phyloP scores from a whole-genome alignment of 2,329 filamentous ascomycete genomes.

The Cadophora luteo-olivacea region DNA sequence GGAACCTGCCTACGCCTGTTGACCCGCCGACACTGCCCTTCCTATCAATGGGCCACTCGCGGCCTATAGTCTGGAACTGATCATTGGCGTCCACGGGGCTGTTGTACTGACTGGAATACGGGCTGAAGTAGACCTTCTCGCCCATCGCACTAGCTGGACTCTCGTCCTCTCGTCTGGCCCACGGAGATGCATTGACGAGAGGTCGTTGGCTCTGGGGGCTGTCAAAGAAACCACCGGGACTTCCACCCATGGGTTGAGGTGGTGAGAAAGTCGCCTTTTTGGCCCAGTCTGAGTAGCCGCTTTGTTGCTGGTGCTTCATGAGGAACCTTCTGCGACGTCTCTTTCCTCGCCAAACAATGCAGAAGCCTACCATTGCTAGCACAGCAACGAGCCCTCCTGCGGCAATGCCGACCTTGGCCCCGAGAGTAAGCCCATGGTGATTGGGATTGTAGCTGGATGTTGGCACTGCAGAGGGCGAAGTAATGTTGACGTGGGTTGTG shows the following conservation, averaged over 20 bases:
- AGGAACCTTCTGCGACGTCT: slow-evolving; percentile 60
- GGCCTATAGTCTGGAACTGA: background rate
- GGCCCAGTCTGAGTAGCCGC: slow-evolving; percentile 38
- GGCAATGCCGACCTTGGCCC: slow-evolving; percentile 64
- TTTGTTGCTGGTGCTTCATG: slow-evolving; percentile 45
- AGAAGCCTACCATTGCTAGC: slow-evolving; percentile 56
- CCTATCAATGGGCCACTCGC: slow-evolving; percentile 34
- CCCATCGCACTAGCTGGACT: slow-evolving; percentile 47
- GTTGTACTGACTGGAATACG: slow-evolving; percentile 65
- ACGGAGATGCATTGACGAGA: slow-evolving; percentile 55
- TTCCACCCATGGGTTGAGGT: background rate
- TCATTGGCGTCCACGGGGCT: slow-evolving; percentile 54
- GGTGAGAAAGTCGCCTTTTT: slow-evolving; percentile 21
- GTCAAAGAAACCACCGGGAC: slow-evolving; percentile 45
- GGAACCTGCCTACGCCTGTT: slow-evolving; percentile 2
- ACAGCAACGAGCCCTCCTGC: slow-evolving; percentile 57
- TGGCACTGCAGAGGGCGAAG: slow-evolving; percentile 52
- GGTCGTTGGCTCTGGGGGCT: slow-evolving; percentile 62
- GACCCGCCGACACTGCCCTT: slow-evolving; percentile 29
- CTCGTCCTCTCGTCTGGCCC: slow-evolving; percentile 41
- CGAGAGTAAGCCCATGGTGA: slow-evolving; percentile 45
- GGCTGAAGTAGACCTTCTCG: slow-evolving; percentile 59
- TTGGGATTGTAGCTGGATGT: slow-evolving; percentile 25
- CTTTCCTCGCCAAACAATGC: slow-evolving; percentile 62
- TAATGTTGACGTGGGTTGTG: slow-evolving; percentile 54